These are phyloP conservation scores for Anthostomella pinea DNA, from an alignment of 2,329 filamentous ascomycete species.

Conservation along the genomic window DNA sequence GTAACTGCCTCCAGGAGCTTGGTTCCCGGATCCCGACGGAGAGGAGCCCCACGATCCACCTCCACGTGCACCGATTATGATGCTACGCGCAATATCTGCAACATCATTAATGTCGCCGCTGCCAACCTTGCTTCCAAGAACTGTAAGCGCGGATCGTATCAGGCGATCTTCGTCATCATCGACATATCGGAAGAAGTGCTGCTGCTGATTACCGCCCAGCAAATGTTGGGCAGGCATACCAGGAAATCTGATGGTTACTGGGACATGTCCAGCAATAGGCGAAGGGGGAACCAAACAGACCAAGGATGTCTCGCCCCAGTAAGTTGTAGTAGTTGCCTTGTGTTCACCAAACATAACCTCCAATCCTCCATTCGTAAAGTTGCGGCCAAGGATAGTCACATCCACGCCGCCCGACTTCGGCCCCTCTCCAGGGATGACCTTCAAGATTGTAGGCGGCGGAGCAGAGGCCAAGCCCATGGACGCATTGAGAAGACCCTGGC, in stretches of 20 bases:
- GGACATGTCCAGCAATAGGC: constrained; percentile 63
- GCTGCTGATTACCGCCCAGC: constrained; percentile 39
- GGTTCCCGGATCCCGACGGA: constrained; percentile 41
- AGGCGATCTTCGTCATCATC: constrained; percentile 68
- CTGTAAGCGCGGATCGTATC: constrained; percentile 63
- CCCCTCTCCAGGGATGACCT: constrained; percentile 79
- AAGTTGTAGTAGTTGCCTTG: constrained; percentile 68
- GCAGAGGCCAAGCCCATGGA: constrained; percentile 48
- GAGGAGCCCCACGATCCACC: constrained; percentile 35
- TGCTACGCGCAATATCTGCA: constrained; percentile 58
- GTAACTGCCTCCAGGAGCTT: constrained; percentile 44
- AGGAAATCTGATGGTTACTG: constrained; percentile 64
- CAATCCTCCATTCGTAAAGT: constrained; percentile 70
- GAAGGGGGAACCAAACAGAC: constrained; percentile 76
- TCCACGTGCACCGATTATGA: constrained; percentile 49
- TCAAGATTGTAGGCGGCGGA: constrained; percentile 66
- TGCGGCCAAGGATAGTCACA: constrained; percentile 77
- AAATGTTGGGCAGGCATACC: constrained; percentile 35
- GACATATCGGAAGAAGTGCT: constrained; percentile 67
- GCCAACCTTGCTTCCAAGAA: constrained; percentile 62
- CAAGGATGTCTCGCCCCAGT: constrained; percentile 76
- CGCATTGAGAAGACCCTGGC: constrained; percentile 45
- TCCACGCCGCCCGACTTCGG: constrained; percentile 82
- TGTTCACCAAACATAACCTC: constrained; percentile 79
- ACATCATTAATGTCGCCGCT: constrained; percentile 60